Evolutionary conservation across 176 grass and related monocot genomes (phyloP), one percentile per base, ranked within the genome.

Genomic region (Triticum monococcum): DNA sequence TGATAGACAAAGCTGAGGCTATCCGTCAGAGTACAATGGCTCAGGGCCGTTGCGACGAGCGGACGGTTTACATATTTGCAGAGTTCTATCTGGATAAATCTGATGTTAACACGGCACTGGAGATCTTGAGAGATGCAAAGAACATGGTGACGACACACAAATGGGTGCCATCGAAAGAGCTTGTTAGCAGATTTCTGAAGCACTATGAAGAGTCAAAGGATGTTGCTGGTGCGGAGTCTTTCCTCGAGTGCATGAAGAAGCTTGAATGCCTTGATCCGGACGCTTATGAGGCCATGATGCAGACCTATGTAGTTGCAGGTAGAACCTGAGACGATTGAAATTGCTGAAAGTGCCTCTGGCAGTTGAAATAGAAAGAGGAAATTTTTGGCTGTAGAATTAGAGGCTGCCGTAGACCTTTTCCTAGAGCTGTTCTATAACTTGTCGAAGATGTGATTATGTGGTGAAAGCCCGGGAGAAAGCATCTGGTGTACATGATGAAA

Each of bases 11-110:
- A 81, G 24, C 74, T 71, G 74, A 89, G 83, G 72, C 79, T 33
- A 40, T 88, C 43, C 83, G 72, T 72, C 78, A 66, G 28, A 90
- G 12, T 17, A 62, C 90, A 80, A 86, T 79, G 71, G 64, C 45
- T 23, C 89, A 83, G 72, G 90, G 82, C 22, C 50, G 22, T 68
- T 56, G 3, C 37, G 83, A 77, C 38, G 1, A 40, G 12, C 25
- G 2, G 77, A 91, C 71, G 5, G 65, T 85, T 64, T 37, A 64
- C 63, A 69, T 85, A 59, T 59, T 59, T 59, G 54, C 54, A 22
- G 18, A 59, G 54, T 59, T 59, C 18, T 59, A 59, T 59, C 18
- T 59, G 54, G 54, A 20, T 59, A 59, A 87, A 54, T 62, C 40
- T 60, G 60, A 89, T 4, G 36, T 79, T 62, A 62, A 80, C 4